Percentiles rank a stretch among this genome's conserved stretches.
These are phyloP conservation scores for Solioccasus polychromus DNA, from an alignment of 768 basidiomycete species.

Conservation along the genomic window DNA sequence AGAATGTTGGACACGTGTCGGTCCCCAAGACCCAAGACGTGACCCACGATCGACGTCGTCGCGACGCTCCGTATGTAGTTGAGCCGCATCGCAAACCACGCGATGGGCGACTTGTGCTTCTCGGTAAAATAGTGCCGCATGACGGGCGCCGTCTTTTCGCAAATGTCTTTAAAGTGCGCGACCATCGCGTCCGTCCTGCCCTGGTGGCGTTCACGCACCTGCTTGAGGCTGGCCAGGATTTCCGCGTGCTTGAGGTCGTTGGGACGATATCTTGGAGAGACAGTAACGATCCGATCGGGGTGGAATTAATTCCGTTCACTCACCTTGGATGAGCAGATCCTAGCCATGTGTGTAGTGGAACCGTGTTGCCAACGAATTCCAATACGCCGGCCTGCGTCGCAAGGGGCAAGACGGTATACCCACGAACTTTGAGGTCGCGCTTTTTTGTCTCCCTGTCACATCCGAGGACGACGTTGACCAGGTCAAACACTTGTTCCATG, in stretches of 20 bases:
- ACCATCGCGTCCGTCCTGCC: conserved; percentile 31
- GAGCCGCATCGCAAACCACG: conserved; percentile 90
- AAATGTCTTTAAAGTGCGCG: conserved; percentile 36
- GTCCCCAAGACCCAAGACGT: conserved; percentile 90
- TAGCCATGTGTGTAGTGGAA: conserved; percentile 63
- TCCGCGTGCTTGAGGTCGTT: conserved; percentile 43
- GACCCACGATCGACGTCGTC: conserved; percentile 90
- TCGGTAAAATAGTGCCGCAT: conserved; percentile 96
- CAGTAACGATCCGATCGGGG: background rate
- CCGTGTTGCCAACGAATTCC: conserved; percentile 86
- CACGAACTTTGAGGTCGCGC: conserved; percentile 71
- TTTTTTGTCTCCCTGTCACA: conserved; percentile 73
- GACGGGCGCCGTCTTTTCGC: conserved; percentile 66
- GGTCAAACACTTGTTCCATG: conserved; percentile 96
- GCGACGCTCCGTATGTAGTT: conserved; percentile 92
- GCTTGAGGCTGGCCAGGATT: conserved; percentile 28
- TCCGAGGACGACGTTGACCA: conserved; percentile 76
- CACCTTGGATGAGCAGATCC: conserved; percentile 58
- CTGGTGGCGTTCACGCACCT: conserved; percentile 31
- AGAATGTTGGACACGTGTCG: conserved; percentile 92
- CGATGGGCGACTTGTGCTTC: conserved; percentile 79
- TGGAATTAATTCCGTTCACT: conserved; percentile 13
- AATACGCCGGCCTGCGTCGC: conserved; percentile 77
- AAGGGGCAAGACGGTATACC: conserved; percentile 88
- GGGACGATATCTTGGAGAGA: conserved; percentile 58